Evolutionary conservation across 805 yeast species (phyloP), one percentile per base, ranked within the genome.

Genomic region (Candida hispaniensis): DNA sequence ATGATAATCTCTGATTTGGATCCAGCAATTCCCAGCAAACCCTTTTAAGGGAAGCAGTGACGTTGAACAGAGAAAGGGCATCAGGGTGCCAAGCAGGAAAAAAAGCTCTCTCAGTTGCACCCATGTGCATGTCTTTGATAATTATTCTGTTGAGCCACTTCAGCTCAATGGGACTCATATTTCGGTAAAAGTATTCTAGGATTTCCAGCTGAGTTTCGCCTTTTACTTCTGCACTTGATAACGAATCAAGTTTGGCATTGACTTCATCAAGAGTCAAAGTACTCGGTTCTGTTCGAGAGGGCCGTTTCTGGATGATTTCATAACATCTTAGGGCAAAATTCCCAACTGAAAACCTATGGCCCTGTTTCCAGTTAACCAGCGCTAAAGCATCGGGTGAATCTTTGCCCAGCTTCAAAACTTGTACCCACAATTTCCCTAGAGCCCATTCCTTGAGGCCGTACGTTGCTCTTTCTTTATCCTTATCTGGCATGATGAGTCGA

Each of bases 51-150:
- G 73, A 72, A 36, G 73, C 71, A 3, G 83, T 79, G 5, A 79
- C 73, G 40, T 74, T 71, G 42, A 65, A 71, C 16, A 80, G 66
- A 3, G 64, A 66, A 7, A 64, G 59, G 0, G 93, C 88, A 52
- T 82, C 86, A 0, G 85, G 83, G 53, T 83, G 93, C 81, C 86
- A 85, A 17, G 58, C 46, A 4, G 55, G 47, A 30, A 83, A 57
- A 39, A 83, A 64, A 8, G 64, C 56, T 17, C 66, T 63, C 45
- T 80, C 88, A 40, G 74, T 64, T 6, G 73, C 66, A 4, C 74
- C 68, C n/a, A 80, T 39, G 10, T 52, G 43, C 41, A 57, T 41
- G 16, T 53, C 53, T 54, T 56, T 72, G 34, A 85, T 55, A 3
- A 86, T 52, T 7, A 79, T 75, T 39, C 75, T 71, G 40, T 82